Percentiles rank a stretch among this genome's conserved stretches.
These are phyloP conservation scores for Dactylellina cionopaga DNA, from an alignment of 2,329 filamentous ascomycete genomes.

Conservation along the genomic window DNA sequence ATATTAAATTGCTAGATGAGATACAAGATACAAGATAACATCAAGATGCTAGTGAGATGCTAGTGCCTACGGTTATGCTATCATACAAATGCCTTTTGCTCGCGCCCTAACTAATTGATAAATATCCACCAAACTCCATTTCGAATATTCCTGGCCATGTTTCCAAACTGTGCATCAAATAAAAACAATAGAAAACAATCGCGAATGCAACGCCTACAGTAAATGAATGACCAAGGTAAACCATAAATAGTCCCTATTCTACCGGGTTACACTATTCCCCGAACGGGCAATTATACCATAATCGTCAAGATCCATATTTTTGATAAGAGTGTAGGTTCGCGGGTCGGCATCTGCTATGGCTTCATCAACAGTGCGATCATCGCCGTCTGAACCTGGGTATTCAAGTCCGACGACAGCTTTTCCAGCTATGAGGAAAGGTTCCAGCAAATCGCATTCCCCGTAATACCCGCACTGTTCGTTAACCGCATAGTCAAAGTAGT, in stretches of 20 bases:
- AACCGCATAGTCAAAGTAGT: slow-evolving; percentile 68
- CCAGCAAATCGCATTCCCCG: slow-evolving; percentile 69
- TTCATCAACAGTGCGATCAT: slow-evolving; percentile 53
- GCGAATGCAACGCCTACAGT: too few species aligned
- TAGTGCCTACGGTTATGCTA: too few species aligned
- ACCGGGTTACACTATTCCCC: slow-evolving; percentile 8
- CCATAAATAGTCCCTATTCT: too few species aligned
- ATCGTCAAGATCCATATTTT: slow-evolving; percentile 72
- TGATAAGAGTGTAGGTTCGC: slow-evolving; percentile 70
- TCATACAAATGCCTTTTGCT: too few species aligned
- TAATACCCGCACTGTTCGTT: slow-evolving; percentile 75
- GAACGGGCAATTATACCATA: slow-evolving; percentile 62
- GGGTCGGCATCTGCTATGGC: slow-evolving; percentile 63
- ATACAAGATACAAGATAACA: too few species aligned
- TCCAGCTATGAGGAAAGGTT: slow-evolving; percentile 68
- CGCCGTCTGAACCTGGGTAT: slow-evolving; percentile 68
- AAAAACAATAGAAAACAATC: too few species aligned
- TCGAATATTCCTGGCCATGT: too few species aligned
- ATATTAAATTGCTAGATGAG: too few species aligned
- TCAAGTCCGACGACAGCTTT: slow-evolving; percentile 80
- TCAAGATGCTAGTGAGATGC: too few species aligned
- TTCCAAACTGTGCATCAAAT: too few species aligned
- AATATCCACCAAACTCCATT: too few species aligned
- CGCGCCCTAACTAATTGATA: too few species aligned
- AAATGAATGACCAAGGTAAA: background rate